Conservation (phyloP, 768 basidiomycete species). For the Lentinula sp. region DNA sequence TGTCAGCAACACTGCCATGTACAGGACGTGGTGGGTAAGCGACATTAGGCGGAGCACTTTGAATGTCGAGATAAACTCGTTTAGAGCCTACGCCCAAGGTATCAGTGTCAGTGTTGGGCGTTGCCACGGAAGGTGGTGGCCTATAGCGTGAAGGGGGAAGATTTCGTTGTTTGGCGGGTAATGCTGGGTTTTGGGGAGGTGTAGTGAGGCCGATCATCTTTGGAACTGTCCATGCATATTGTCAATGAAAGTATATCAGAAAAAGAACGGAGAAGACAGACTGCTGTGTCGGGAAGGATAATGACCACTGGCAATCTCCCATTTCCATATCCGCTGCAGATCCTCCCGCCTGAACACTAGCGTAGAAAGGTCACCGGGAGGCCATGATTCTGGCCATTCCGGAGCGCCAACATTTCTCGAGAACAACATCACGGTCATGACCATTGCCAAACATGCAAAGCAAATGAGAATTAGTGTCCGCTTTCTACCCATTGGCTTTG, state of each 20-base stretch:
- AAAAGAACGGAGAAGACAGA: conserved; percentile 21
- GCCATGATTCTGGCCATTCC: conserved; percentile 26
- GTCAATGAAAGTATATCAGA: neutral
- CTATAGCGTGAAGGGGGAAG: conserved; percentile 46
- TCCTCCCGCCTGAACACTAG: conserved; percentile 48
- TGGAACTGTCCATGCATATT: conserved; percentile 40
- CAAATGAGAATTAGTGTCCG: conserved; percentile 29
- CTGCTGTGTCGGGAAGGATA: conserved; percentile 53
- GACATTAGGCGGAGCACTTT: conserved; percentile 49
- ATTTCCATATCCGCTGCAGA: conserved; percentile 60
- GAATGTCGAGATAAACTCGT: conserved; percentile 68
- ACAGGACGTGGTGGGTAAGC: conserved; percentile 84
- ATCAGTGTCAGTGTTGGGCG: conserved; percentile 35
- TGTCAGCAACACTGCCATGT: conserved; percentile 76
- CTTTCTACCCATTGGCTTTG: conserved; percentile 28
- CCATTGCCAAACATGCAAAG: conserved; percentile 23
- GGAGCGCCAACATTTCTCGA: conserved; percentile 23
- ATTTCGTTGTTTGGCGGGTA: conserved; percentile 43
- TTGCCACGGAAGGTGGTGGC: conserved; percentile 32
- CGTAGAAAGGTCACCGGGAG: conserved; percentile 28
- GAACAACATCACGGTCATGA: conserved; percentile 26
- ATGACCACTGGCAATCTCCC: conserved; percentile 66
- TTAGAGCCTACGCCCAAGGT: conserved; percentile 67
- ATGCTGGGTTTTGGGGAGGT: conserved; percentile 59
- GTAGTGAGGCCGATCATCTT: conserved; percentile 50